phyloP scores from a whole-genome alignment of 1,284 basidiomycete genomes.

The Ganoderma leucocontextum region DNA sequence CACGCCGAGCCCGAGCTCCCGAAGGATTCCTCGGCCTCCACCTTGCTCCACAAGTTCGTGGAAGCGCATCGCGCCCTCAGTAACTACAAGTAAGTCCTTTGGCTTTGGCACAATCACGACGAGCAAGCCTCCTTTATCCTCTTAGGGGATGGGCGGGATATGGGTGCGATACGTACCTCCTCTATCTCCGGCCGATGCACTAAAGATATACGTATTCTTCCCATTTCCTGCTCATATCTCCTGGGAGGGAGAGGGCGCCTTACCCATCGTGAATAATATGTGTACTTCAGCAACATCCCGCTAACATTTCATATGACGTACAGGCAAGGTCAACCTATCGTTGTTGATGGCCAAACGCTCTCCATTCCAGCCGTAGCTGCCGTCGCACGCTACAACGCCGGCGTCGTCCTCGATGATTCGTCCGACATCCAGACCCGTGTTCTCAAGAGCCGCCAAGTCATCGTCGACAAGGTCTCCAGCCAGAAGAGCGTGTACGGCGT shows the following conservation, averaged over 20 bases:
- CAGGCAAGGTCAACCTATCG: constrained; percentile 67
- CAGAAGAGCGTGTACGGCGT: constrained; percentile 83
- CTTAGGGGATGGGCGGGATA: too few relatives aligned
- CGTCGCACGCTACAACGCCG: constrained; percentile 67
- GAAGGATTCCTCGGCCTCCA: constrained; percentile 25
- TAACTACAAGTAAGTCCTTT: constrained; percentile 37
- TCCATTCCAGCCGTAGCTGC: constrained; percentile 80
- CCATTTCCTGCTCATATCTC: too few relatives aligned
- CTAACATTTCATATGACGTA: background rate
- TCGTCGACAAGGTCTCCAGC: constrained; percentile 71
- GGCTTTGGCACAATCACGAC: too few relatives aligned
- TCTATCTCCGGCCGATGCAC: too few relatives aligned
- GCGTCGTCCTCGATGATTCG: constrained; percentile 61
- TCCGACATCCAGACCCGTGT: constrained; percentile 58
- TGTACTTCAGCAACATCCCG: background rate
- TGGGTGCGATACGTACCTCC: too few relatives aligned
- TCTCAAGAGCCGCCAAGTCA: constrained; percentile 64
- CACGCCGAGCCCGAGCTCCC: constrained; percentile 10
- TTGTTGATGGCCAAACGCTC: constrained; percentile 74
- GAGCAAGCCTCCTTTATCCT: too few relatives aligned
- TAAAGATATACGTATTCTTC: too few relatives aligned
- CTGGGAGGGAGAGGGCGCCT: too few relatives aligned
- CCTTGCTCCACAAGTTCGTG: constrained; percentile 39
- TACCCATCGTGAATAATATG: too few relatives aligned
- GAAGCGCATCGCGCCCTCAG: constrained; percentile 40